Base-by-base conservation (phyloP, 179 eudicot species). In the Dionaea muscipula region DNA sequence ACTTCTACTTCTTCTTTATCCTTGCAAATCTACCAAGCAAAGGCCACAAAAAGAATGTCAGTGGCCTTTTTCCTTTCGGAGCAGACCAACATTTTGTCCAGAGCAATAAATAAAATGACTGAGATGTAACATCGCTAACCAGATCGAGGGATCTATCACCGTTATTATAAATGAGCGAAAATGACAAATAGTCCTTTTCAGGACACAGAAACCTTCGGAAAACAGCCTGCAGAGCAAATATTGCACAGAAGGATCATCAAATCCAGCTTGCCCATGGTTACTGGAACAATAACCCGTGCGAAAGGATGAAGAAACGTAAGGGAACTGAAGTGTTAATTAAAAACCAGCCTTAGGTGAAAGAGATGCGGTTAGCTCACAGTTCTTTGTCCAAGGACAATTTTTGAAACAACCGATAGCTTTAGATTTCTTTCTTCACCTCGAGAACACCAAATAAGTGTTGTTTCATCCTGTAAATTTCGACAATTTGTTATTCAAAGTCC, bases 61-160 rank as follows among this genome's bases (percentile, higher is more conserved):
- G 38, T 40, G 28, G 22, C 41, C n/a, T 17, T 49, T 15, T 6
- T 2, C 20, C 38, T 24, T 8, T 26, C 18, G 8, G 14, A 49
- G 25, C 24, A 14, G 26, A 12, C 26, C 26, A 47, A 24, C 25
- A 18, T 39, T 22, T 4, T 22, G 4, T 20, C 26, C 3, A 47
- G 11, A 12, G 14, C 25, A 11, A 12, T 25, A 47, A 20, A 49
- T 16, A 25, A 21, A 49, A 49, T 13, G 19, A 15, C 20, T 46
- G 51, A 47, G 25, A 21, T 25, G 17, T 9, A 15, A 24, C n/a
- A 27, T 49, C 28, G 74, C 87, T 68, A 36, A 90, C 97, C 91
- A 86, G 67, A 68, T 90, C 95, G 58, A 86, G 87, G 47, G 97
- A 90, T 77, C 97, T 78, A 39, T 90, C 94, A 23, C 94, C 94